Conservation (phyloP, 441 rosid genomes). For the Jatropha multifida region DNA sequence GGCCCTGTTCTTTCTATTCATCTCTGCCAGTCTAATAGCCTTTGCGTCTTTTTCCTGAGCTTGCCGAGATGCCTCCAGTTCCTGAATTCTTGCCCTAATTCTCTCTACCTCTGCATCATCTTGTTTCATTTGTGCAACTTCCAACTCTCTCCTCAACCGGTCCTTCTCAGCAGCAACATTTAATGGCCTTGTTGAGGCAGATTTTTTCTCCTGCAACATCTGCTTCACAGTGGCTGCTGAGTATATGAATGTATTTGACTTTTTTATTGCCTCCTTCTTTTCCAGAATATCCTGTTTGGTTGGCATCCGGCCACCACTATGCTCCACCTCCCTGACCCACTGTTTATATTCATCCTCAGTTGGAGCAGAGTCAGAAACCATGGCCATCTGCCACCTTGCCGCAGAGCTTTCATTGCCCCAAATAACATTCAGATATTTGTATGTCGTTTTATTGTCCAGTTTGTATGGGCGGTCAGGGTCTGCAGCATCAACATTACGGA, state of each 20-base stretch:
- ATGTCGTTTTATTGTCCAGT: conserved; percentile 76
- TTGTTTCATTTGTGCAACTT: conserved; percentile 64
- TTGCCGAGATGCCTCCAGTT: conserved; percentile 77
- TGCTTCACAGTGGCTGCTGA: conserved; percentile 94
- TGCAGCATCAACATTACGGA: conserved; percentile 86
- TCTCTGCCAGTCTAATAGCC: conserved; percentile 85
- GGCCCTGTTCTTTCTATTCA: conserved; percentile 90
- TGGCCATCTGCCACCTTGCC: conserved; percentile 99
- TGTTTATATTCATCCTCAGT: conserved; percentile 83
- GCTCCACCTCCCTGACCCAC: conserved; percentile 86
- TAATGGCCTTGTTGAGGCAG: conserved; percentile 77
- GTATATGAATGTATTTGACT: conserved; percentile 68
- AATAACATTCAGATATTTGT: conserved; percentile 73
- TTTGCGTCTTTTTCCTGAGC: conserved; percentile 62
- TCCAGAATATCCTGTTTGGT: conserved; percentile 78
- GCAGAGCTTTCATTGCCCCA: conserved; percentile 95
- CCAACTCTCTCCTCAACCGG: conserved; percentile 79
- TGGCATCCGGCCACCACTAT: conserved; percentile 78
- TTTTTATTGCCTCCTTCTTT: conserved; percentile 78
- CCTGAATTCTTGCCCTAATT: conserved; percentile 65
- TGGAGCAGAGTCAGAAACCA: conserved; percentile 94
- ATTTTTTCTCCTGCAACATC: conserved; percentile 96
- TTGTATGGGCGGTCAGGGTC: conserved; percentile 78
- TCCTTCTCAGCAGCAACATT: conserved; percentile 96
- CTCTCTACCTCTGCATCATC: conserved; percentile 74